phyloP scores from a whole-genome alignment of 73 alveolate genomes.

The Breviolum minutum region DNA sequence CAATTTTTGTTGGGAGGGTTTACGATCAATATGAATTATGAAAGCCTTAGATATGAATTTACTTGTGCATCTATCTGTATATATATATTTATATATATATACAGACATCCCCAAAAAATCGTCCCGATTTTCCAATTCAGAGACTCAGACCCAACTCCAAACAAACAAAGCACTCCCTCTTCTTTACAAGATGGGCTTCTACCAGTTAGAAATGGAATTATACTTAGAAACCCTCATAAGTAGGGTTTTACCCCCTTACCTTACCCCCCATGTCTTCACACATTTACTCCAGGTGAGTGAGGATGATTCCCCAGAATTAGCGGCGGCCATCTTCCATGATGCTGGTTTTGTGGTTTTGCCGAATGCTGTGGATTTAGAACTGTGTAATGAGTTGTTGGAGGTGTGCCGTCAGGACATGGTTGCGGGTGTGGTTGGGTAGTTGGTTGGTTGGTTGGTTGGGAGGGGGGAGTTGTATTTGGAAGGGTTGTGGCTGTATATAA shows the following conservation, averaged over 20 bases:
- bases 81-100: not conserved
- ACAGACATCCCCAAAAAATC: not conserved
- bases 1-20: too few relatives aligned
- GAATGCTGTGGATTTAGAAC: not conserved
- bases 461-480: too few relatives aligned
- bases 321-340: slow-evolving; percentile 45
- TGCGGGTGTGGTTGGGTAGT: not conserved
- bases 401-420: slow-evolving; percentile 3
- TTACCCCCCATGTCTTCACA: too few relatives aligned
- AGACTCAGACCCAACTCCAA: too few relatives aligned
- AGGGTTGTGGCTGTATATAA: too few relatives aligned
- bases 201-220: not conserved
- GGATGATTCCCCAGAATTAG: not conserved
- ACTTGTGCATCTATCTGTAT: not conserved
- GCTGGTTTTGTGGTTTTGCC: slow-evolving; percentile 87
- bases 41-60: not conserved
- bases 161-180: too few relatives aligned
- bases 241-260: not conserved
- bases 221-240: not conserved
- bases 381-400: not conserved
- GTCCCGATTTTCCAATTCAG: not conserved
- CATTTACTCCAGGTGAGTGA: not conserved
- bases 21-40: too few relatives aligned
- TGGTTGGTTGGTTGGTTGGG: not conserved
- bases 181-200: too few relatives aligned